A percentile compares a stretch with the other conserved stretches of the same genome.
These are phyloP conservation scores for Vachellia pachyceras DNA, from an alignment of 306 rosid genomes.

Conservation along the genomic window DNA sequence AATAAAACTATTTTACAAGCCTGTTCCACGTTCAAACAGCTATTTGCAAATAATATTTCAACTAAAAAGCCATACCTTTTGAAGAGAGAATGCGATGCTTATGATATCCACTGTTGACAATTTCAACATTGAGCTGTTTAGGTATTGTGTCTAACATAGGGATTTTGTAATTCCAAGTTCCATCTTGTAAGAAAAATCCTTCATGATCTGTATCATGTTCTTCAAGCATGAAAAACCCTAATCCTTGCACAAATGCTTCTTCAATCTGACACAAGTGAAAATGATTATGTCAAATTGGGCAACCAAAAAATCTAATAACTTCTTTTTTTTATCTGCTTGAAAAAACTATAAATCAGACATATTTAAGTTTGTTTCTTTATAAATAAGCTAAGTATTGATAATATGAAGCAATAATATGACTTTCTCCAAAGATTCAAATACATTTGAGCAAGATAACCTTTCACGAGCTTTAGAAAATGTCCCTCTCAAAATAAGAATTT, in stretches of 20 bases:
- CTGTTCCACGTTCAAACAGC: not conserved
- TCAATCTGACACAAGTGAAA: slow-evolving; percentile 69
- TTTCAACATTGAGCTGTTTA: slow-evolving; percentile 75
- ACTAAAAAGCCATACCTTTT: slow-evolving; percentile 61
- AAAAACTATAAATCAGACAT: not conserved
- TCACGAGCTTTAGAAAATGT: not conserved
- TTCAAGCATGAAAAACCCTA: slow-evolving; percentile 93
- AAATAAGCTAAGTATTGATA: not conserved
- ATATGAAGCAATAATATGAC: slow-evolving; percentile 2
- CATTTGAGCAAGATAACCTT: not conserved
- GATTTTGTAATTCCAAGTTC: slow-evolving; percentile 90
- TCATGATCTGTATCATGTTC: slow-evolving; percentile 63
- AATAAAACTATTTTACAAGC: no score
- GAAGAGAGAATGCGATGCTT: slow-evolving; percentile 81
- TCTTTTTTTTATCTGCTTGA: not conserved
- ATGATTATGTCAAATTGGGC: not conserved
- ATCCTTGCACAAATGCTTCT: slow-evolving; percentile 92
- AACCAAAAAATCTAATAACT: not conserved
- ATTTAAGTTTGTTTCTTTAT: not conserved
- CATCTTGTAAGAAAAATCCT: slow-evolving; percentile 65
- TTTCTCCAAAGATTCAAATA: slow-evolving; percentile 2
- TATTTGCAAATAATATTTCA: not conserved
- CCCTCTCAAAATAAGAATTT: not conserved
- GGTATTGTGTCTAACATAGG: slow-evolving; percentile 91
- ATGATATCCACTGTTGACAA: slow-evolving; percentile 75